Evolutionary conservation across 371 early-diverging fungal genomes (phyloP), one percentile per base, ranked within the genome.

Genomic region (Zychaea mexicana): DNA sequence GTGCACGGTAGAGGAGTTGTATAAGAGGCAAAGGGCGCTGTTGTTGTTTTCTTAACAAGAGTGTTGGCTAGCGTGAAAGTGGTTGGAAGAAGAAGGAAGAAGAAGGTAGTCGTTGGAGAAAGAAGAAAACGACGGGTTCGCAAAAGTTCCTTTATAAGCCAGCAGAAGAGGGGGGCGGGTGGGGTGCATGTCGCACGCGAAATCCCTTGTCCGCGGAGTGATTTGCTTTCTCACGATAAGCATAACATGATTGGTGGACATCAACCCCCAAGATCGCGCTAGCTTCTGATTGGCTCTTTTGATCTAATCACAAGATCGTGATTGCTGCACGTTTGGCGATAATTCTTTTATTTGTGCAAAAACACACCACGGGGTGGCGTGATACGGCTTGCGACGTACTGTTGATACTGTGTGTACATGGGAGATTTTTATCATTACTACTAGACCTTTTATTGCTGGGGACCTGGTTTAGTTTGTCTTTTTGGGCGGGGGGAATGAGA

Each of bases 301-400:
- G 55, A 62, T 62, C 63, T 55, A 36, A 54, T 54, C 55, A 54
- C 33, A 27, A 54, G 55, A 30, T 49, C 49, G 22, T 49, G 49
- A 49, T 22, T 17, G 46, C 46, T 46, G n/a, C 49, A 5, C 1
- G 49, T 49, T 49, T 24, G 13, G 45, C 45, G 17, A 45, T 6
- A 45, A 45, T 10, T 10, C 4, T 49, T 49, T 49, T 49, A 24
- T 49, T 49, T 49, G 49, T 49, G 13, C 21, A 22, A 49, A n/a
- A 49, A 22, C 4, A 9, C 22, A 49, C 49, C 49, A 49, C n/a
- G 49, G n/a, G 49, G 49, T 49, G 49, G 49, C 49, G 49, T 49
- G 49, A 49, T 49, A 46, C 10, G 46, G 46, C 19, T 46, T 7
- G 17, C 46, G 0, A 46, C n/a, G n/a, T n/a, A n/a, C n/a, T n/a